These are phyloP conservation scores for Podospora conica DNA, from an alignment of 495 filamentous ascomycete species.

Conservation along the genomic window DNA sequence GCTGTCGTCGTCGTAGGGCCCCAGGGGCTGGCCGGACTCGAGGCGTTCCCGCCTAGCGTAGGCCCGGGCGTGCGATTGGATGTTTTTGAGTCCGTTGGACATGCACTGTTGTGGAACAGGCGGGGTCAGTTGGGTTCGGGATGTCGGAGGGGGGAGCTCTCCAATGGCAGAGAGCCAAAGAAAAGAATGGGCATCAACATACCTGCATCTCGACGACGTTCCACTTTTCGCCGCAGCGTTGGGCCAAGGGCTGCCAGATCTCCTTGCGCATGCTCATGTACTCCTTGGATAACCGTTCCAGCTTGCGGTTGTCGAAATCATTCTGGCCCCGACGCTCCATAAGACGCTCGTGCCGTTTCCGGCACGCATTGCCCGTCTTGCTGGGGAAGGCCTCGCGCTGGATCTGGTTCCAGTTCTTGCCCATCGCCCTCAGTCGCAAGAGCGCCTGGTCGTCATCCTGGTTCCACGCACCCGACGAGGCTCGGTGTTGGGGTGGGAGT, in stretches of 20 bases:
- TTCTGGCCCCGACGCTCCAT: constrained; percentile 61
- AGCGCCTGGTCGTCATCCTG: constrained; percentile 58
- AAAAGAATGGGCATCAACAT: constrained; percentile 20
- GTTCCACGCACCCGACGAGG: constrained; percentile 56
- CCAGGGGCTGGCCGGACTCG: constrained; percentile 34
- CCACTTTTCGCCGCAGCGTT: constrained; percentile 62
- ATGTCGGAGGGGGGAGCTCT: background rate
- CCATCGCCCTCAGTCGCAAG: constrained; percentile 53
- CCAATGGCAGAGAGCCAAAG: background rate
- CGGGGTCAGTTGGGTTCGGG: constrained; percentile 1
- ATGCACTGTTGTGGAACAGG: constrained; percentile 39
- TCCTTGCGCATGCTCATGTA: constrained; percentile 64
- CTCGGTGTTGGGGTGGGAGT: constrained; percentile 38
- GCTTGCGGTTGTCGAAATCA: constrained; percentile 61
- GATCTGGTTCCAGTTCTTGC: constrained; percentile 68
- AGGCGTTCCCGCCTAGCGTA: constrained; percentile 47
- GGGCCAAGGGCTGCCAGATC: constrained; percentile 63
- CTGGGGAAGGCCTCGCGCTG: constrained; percentile 59
- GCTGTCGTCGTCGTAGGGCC: constrained; percentile 46
- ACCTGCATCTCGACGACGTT: constrained; percentile 64
- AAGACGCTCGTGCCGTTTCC: constrained; percentile 68
- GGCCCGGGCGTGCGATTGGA: constrained; percentile 47
- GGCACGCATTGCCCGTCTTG: constrained; percentile 73
- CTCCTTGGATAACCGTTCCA: constrained; percentile 58
- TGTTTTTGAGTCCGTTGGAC: constrained; percentile 53